Percentiles rank a stretch among this genome's conserved stretches.
These are phyloP conservation scores for Didymella pomorum DNA, from an alignment of 2,329 filamentous ascomycete species.

Conservation along the genomic window DNA sequence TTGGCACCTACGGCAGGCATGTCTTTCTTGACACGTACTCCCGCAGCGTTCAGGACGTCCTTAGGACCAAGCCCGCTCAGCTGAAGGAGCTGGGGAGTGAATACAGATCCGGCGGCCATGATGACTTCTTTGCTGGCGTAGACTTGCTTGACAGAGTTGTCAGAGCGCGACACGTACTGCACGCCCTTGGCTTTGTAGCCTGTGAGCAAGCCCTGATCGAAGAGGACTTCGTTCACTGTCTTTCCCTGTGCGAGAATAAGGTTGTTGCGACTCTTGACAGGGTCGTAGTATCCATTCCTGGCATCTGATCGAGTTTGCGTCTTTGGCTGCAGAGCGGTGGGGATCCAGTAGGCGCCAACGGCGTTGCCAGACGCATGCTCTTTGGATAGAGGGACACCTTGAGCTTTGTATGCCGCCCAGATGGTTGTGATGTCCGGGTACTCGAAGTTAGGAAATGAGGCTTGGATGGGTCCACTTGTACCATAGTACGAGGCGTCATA, in stretches of 20 bases:
- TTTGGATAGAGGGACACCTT: slow-evolving; percentile 29
- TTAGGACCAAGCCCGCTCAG: slow-evolving; percentile 43
- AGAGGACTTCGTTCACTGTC: slow-evolving; percentile 38
- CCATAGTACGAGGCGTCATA: slow-evolving; percentile 39
- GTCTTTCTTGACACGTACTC: slow-evolving; percentile 37
- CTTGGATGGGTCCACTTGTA: slow-evolving; percentile 34
- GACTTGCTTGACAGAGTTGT: slow-evolving; percentile 29
- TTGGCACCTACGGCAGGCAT: slow-evolving; percentile 44
- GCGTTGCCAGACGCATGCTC: slow-evolving; percentile 41
- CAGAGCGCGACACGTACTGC: slow-evolving; percentile 30
- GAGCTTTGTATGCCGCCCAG: slow-evolving; percentile 31
- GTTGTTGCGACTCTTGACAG: slow-evolving; percentile 33
- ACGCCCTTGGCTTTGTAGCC: slow-evolving; percentile 32
- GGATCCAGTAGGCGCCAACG: slow-evolving; percentile 43
- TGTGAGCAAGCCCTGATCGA: slow-evolving; percentile 26
- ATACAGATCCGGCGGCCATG: slow-evolving; percentile 64
- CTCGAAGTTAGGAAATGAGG: slow-evolving; percentile 39
- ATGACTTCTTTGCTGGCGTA: slow-evolving; percentile 61
- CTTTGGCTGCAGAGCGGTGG: slow-evolving; percentile 32
- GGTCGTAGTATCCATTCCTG: slow-evolving; percentile 38
- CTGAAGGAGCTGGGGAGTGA: slow-evolving; percentile 63
- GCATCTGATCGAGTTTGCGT: slow-evolving; percentile 48
- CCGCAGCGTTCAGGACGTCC: slow-evolving; percentile 32
- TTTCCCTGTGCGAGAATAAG: slow-evolving; percentile 33
- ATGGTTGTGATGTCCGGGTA: slow-evolving; percentile 32